Evolutionary conservation across 257 asterid genomes (phyloP).

Genomic region (Forsythia viridissima): DNA sequence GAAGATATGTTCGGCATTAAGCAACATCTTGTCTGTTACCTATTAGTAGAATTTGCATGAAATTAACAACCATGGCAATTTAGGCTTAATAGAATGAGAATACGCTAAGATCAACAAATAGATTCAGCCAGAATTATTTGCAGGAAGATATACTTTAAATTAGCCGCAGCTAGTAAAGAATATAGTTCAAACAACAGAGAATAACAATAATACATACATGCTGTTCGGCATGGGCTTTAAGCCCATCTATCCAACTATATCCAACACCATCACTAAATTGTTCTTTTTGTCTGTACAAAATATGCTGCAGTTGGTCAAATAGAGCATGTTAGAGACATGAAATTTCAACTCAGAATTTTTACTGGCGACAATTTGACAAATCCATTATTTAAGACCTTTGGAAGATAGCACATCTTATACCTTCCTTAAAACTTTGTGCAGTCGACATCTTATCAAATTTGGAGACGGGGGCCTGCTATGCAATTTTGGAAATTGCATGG

Average conservation of each 20-base stretch:
- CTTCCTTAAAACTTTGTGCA: too few relatives aligned
- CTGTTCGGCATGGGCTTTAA: conserved; percentile 79
- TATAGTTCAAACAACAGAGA: not conserved
- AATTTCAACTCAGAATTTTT: conserved; percentile 1
- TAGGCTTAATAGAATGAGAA: not conserved
- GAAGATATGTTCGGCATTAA: conserved; percentile 71
- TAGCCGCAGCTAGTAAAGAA: not conserved
- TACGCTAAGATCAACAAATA: not conserved
- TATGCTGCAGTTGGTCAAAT: conserved; percentile 62
- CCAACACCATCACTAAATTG: conserved; percentile 99
- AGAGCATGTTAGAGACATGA: conserved; percentile 20
- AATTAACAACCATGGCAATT: not conserved
- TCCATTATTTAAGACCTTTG: conserved; percentile 55
- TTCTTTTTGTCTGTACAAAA: conserved; percentile 88
- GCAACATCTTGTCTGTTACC: conserved; percentile 93
- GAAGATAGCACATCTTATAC: too few relatives aligned
- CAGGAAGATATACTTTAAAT: not conserved
- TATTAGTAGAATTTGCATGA: conserved; percentile 22
- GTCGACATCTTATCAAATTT: too few relatives aligned
- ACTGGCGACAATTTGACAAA: not conserved
- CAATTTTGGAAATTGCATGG: too few relatives aligned
- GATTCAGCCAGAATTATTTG: not conserved
- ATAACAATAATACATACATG: conserved; percentile 47
- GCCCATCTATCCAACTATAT: conserved; percentile 98
- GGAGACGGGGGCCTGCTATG: too few relatives aligned